Base-by-base conservation (phyloP, 345 rosid species). In the Ceriops decandra region DNA sequence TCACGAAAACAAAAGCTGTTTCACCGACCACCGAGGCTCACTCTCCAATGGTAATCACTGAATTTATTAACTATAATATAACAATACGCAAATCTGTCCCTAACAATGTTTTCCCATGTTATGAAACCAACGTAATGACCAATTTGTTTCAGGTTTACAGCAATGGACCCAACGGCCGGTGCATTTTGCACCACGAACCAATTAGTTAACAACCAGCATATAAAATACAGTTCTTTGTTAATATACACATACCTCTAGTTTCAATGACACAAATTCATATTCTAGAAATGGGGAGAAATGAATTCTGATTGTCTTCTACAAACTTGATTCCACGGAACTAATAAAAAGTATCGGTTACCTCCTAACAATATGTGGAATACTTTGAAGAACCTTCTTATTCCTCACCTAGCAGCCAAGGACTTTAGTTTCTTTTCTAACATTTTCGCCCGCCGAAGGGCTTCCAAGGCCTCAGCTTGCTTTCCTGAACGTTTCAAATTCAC, bases 391-490 rank as follows among this genome's bases (percentile, higher is more conserved):
- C 51, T 51, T 70, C 49, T 67, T 35, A 38, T 49, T 62, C 54
- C 65, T 85, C 72, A 81, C 62, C n/a, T 71, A 52, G 63, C 70
- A 27, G 70, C 66, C 80, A 81, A 72, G 33, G 85, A 73, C 60
- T 77, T 85, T 68, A 91, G 82, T 80, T 87, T 90, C 85, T 86
- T 89, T 74, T 88, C 96, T 19, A 77, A 85, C 32, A 83, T 60
- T 76, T 90, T 95, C 10, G 96, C 90, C 60, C 80, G 86, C 26
- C 93, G 86, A 67, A 95, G 85, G 35, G 98, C 90, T 71, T 90
- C 96, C 80, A 89, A 74, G 42, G 97, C 99, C 79, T 91, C 97
- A 0, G 84, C 80, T 86, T 95, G 97, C 80, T 91, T 89, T 75
- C 97, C 97, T 52, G 92, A 76, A 30, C 90, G 90, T 74, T 84